Percentiles rank a stretch among this genome's conserved stretches.
Evolutionary conservation across 164 flowering plant genomes (phyloP).

Genomic region (Akebia trifoliata): DNA sequence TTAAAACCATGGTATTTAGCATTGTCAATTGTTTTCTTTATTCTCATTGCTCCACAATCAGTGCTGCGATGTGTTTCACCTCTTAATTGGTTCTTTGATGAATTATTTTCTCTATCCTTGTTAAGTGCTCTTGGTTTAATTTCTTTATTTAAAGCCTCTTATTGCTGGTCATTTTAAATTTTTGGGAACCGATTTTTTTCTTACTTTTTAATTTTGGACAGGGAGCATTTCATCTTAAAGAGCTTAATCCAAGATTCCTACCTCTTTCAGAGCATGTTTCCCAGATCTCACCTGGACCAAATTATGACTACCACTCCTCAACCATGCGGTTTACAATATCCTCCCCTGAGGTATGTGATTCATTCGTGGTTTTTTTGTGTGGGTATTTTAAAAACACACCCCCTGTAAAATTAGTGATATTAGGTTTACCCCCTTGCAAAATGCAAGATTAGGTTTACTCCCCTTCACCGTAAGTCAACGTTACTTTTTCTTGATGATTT

Average conservation of each 20-base stretch:
- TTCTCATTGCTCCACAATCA: no score
- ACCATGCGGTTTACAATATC: constrained; percentile 78
- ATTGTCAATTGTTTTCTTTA: no score
- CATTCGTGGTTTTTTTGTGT: not conserved
- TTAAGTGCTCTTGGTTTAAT: not conserved
- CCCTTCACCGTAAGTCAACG: no score
- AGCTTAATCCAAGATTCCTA: constrained; percentile 50
- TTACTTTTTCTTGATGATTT: no score
- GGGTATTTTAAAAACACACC: no score
- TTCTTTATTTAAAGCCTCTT: not conserved
- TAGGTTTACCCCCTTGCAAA: no score
- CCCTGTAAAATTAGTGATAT: no score
- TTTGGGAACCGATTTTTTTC: not conserved
- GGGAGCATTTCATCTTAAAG: constrained; percentile 50
- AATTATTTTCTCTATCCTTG: not conserved
- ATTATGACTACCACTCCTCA: constrained; percentile 80
- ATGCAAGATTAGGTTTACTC: no score
- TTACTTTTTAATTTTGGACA: constrained; percentile 20
- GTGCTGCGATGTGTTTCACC: not conserved
- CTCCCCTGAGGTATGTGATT: constrained; percentile 78
- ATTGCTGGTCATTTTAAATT: not conserved
- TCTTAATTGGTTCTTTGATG: not conserved
- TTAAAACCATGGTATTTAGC: no score
- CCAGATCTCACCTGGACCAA: constrained; percentile 78
- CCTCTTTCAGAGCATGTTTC: constrained; percentile 81